phyloP scores from a whole-genome alignment of 192 early-diverging fungal species.

The Chytriomyces sp. region DNA sequence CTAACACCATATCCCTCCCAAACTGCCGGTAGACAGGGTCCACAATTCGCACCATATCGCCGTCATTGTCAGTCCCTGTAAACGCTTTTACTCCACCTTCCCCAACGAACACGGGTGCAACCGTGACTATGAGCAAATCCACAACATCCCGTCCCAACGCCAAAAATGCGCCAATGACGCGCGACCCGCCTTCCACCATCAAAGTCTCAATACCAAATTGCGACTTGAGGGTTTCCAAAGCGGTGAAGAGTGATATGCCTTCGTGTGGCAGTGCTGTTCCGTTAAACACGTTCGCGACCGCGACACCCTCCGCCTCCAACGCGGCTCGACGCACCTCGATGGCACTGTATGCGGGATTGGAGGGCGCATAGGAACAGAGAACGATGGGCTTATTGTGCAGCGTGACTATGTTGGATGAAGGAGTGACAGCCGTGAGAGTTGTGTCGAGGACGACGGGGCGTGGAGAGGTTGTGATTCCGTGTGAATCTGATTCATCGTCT shows the following conservation, averaged over 20 bases:
- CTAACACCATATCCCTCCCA: conserved; percentile 60
- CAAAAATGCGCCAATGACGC: conserved; percentile 71
- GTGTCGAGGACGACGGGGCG: conserved; percentile 32
- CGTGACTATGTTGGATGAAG: conserved; percentile 1
- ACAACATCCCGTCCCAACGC: conserved; percentile 22
- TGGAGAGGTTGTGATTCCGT: background rate
- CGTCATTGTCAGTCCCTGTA: background rate
- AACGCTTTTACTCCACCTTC: conserved; percentile 52
- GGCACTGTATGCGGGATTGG: background rate
- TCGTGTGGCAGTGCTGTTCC: background rate
- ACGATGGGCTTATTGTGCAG: conserved; percentile 17
- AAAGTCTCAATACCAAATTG: conserved; percentile 48
- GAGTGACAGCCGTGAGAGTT: background rate
- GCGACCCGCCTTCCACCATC: conserved; percentile 89
- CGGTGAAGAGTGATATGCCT: background rate
- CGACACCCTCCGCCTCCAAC: background rate
- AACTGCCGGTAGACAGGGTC: conserved; percentile 48
- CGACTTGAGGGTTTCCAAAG: background rate
- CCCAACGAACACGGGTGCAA: conserved; percentile 70
- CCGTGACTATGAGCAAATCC: conserved; percentile 65
- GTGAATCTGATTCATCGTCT: too few relatives aligned
- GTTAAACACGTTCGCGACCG: background rate
- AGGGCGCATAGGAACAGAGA: conserved; percentile 1
- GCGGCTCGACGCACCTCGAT: background rate
- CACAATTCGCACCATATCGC: background rate